Evolutionary conservation across 2,329 filamentous ascomycete genomes (phyloP), one percentile per base, ranked within the genome.

Genomic region (Aspergillus sp.): DNA sequence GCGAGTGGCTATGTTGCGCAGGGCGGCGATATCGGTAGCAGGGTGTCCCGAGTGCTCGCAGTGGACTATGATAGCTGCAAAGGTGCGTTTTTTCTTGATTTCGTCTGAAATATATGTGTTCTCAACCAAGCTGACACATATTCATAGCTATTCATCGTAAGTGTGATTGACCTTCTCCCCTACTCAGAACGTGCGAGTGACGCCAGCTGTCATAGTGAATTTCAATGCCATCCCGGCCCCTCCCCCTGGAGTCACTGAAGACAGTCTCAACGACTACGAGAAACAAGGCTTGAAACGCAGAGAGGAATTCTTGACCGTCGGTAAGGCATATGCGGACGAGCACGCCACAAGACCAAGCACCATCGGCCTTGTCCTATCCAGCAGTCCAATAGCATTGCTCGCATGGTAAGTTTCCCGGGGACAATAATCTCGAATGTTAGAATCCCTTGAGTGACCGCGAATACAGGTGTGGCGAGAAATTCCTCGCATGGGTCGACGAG

Each of bases 391-490:
- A 6, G 69, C 73, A 4, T 63, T 75, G 39, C 58, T 75, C 11
- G 67, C 73, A 55, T 75, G 73, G 71, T 73, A 55, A 61, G 65
- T 36, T 10, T 1, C 18, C 6, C 18, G 3, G 16, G 4, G 7
- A 47, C 5, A 2, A 18, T 3, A 12, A 20, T 20, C 29, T 10
- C 3, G 11, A 6, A 9, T 62, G 26, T 9, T 9, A 29, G 26
- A 2, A 6, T 9, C 65, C 65, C 24, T 1, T 39, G 36, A 14
- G 2, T 42, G 36, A 42, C 36, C 36, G 4, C 2, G 36, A 2
- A 6, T 1, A 36, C 54, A 81, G 80, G 74, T 60, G 75, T 55
- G 75, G 74, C 11, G 75, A 77, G 55, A 77, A 76, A 29, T 74
- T 71, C 46, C 58, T 74, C 22, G 68, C 74, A 55, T 77, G 75